phyloP scores from a whole-genome alignment of 208 protist genomes.

The Crithidia thermophila region DNA sequence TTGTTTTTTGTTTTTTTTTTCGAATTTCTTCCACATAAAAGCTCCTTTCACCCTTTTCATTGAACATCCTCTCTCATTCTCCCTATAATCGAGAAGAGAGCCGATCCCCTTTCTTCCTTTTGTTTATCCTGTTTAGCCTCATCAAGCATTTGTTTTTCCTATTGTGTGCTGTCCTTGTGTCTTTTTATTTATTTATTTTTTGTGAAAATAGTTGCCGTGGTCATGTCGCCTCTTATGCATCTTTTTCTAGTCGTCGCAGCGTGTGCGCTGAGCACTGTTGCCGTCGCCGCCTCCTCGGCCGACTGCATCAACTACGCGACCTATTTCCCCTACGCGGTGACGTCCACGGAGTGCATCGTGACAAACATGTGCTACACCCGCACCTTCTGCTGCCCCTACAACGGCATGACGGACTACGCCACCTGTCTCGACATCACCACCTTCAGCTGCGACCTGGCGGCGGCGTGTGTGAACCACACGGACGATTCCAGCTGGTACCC shows the following conservation, averaged over 20 bases:
- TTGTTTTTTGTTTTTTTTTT: too few species aligned
- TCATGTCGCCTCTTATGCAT: too few species aligned
- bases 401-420: neutral
- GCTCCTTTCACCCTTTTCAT: too few species aligned
- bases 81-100: too few species aligned
- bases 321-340: conserved; percentile 21
- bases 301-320: conserved; percentile 12
- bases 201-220: too few species aligned
- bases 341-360: conserved; percentile 14
- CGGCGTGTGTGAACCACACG: conserved; percentile 4
- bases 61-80: too few species aligned
- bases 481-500: conserved; percentile 12
- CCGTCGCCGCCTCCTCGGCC: neutral
- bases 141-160: neutral
- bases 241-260: too few species aligned
- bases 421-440: conserved; percentile 25
- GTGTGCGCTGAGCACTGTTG: too few species aligned
- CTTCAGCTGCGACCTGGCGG: conserved; percentile 11
- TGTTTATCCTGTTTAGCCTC: neutral
- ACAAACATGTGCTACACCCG: conserved; percentile 18
- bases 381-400: conserved; percentile 15
- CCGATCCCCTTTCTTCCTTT: neutral
- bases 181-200: too few species aligned
- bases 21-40: too few species aligned
- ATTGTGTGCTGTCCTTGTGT: too few species aligned